Evolutionary conservation across 2,329 filamentous ascomycete species (phyloP), one percentile per base, ranked within the genome.

Genomic region (Colletotrichum liaoningense): DNA sequence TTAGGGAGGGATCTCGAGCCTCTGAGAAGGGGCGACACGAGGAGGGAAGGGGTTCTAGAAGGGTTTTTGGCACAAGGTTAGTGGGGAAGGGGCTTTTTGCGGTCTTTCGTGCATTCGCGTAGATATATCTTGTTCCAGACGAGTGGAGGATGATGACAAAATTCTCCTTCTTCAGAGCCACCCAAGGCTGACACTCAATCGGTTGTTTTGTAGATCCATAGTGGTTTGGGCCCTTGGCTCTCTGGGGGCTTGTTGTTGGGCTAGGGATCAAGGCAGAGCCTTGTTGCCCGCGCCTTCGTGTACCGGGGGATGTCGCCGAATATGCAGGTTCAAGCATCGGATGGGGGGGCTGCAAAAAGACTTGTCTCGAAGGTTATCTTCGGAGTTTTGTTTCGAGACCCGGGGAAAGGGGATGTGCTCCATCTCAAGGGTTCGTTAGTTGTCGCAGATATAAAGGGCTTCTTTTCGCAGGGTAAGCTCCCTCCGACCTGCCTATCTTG

Each of bases 311-410:
- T 38, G 55, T 64, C 46, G 60, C 62, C 33, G 62, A 64, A 46
- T 65, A 46, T 70, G 70, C 60, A 56, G 55, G 66, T 65, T 55
- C 60, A 70, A 62, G 70, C 56, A 70, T 70, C 49, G 60, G 46
- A 28, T 60, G 24, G 30, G 22, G 66, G 58, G 42, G 26, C 28
- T 24, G 30, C n/a, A 65, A 22, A 59, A 38, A 52, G 42, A 42
- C 59, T 62, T 73, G 46, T 65, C 35, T 56, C 62, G 56, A 66
- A 73, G 67, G 62, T 66, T 56, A 73, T 73, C 62, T 73, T 69
- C 67, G 62, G 67, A 71, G 56, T 52, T 69, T 72, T 72, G 65
- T 57, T 72, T 58, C 57, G 35, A 62, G 26, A 57, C 55, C 67
- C 30, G 56, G 56, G 71, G 62, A 24, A 19, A 22, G 56, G 49